Evolutionary conservation across 1,284 basidiomycete species (phyloP).

Genomic region (Amylostereum areolatum): DNA sequence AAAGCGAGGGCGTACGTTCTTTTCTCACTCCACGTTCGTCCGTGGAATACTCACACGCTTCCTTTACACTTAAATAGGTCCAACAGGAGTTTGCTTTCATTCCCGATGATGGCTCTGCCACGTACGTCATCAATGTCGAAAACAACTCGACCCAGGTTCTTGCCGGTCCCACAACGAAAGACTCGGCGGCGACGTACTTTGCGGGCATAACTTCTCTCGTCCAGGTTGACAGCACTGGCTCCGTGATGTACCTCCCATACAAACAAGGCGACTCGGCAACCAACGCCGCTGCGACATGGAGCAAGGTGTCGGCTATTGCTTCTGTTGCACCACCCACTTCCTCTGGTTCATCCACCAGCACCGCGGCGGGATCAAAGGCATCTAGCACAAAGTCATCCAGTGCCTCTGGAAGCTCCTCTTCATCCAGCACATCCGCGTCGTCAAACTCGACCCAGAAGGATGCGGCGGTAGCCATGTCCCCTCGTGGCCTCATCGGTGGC

Average conservation of each 20-base stretch:
- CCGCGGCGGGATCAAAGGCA: slow-evolving; percentile 4
- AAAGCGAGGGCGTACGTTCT: slow-evolving; percentile 39
- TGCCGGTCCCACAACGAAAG: slow-evolving; percentile 62
- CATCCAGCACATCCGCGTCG: background rate
- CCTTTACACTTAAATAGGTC: slow-evolving; percentile 32
- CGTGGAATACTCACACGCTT: background rate
- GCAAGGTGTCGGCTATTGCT: slow-evolving; percentile 31
- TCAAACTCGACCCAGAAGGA: no score
- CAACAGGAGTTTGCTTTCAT: slow-evolving; percentile 83
- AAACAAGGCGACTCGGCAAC: slow-evolving; percentile 36
- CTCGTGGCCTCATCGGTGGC: no score
- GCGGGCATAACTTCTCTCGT: slow-evolving; percentile 66
- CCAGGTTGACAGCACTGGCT: slow-evolving; percentile 67
- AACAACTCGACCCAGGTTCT: slow-evolving; percentile 74
- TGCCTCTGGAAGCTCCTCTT: background rate
- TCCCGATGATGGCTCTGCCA: slow-evolving; percentile 73
- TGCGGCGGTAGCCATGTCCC: no score
- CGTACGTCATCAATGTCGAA: slow-evolving; percentile 78
- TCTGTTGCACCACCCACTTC: slow-evolving; percentile 20
- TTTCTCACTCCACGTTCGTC: background rate
- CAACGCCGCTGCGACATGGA: slow-evolving; percentile 48
- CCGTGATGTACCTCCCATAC: slow-evolving; percentile 66
- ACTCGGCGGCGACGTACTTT: slow-evolving; percentile 65
- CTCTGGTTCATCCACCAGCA: slow-evolving; percentile 8
- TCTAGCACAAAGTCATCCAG: background rate